phyloP scores from a whole-genome alignment of 2,329 filamentous ascomycete species.

The Aureobasidium sp. region DNA sequence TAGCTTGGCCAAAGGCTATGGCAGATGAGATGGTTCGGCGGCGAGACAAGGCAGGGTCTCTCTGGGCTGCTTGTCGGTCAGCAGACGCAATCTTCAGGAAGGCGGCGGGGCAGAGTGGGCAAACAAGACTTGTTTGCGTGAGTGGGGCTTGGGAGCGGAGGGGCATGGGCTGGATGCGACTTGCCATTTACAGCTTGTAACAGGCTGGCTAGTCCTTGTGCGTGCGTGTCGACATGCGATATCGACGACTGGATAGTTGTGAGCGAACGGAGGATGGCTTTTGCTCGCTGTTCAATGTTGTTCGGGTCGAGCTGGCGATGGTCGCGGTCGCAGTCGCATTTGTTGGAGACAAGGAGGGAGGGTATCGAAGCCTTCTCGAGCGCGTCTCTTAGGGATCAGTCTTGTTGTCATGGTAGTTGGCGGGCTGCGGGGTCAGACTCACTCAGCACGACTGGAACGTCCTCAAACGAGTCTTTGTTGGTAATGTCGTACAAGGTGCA shows the following conservation, averaged over 20 bases:
- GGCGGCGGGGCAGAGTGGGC: neutral
- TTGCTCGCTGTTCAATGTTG: constrained; percentile 58
- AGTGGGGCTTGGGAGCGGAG: neutral
- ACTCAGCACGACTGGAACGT: constrained; percentile 73
- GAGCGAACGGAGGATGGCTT: constrained; percentile 54
- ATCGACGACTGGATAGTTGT: constrained; percentile 67
- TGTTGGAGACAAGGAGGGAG: constrained; percentile 76
- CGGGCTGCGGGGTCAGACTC: constrained; percentile 37
- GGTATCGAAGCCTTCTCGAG: constrained; percentile 67
- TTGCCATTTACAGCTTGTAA: constrained; percentile 52
- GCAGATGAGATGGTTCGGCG: constrained; percentile 13
- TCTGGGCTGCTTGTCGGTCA: neutral
- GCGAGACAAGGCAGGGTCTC: constrained; percentile 9
- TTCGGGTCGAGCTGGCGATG: constrained; percentile 65
- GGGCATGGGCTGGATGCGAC: neutral
- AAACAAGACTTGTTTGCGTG: constrained; percentile 5
- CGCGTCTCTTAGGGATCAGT: constrained; percentile 49
- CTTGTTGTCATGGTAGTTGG: neutral
- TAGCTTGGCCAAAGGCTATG: neutral
- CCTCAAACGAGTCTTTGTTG: constrained; percentile 65
- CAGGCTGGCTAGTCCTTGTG: constrained; percentile 68
- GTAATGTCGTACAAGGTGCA: constrained; percentile 84
- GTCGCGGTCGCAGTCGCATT: constrained; percentile 83
- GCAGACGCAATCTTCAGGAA: neutral
- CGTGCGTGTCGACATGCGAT: constrained; percentile 63